Conservation (phyloP, 2,329 filamentous ascomycete genomes). For the Teratosphaeria nubilosa region DNA sequence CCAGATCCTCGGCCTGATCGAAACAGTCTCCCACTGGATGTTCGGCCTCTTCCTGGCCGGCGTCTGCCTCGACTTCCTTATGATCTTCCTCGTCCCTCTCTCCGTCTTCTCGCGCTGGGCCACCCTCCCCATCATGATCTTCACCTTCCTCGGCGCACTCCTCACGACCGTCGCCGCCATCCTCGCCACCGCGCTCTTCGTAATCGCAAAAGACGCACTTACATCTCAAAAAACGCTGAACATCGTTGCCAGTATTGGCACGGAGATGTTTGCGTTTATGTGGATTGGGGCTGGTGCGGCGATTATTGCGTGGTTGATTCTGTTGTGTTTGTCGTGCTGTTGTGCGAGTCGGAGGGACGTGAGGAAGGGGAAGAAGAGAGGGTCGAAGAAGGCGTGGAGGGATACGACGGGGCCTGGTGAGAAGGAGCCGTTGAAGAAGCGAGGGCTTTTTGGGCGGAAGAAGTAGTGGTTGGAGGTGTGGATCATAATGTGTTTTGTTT, state of each 20-base stretch:
- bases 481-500: not conserved
- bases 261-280: conserved; percentile 76
- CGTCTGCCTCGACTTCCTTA: conserved; percentile 58
- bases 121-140: conserved; percentile 56
- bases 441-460: conserved; percentile 1
- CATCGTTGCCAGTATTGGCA: conserved; percentile 60
- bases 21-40: conserved; percentile 71
- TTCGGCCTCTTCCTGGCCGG: conserved; percentile 75
- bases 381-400: conserved; percentile 15
- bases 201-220: conserved; percentile 71
- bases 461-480: not conserved
- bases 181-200: conserved; percentile 73
- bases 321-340: conserved; percentile 70
- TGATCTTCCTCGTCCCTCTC: conserved; percentile 54
- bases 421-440: conserved; percentile 3
- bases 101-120: conserved; percentile 43
- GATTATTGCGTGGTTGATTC: conserved; percentile 59
- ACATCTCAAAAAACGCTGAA: conserved; percentile 62
- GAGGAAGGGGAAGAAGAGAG: conserved; percentile 36
- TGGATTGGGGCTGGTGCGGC: conserved; percentile 66
- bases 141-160: conserved; percentile 58
- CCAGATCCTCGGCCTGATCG: conserved; percentile 63
- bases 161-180: conserved; percentile 59
- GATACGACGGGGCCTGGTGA: not conserved
- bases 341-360: conserved; percentile 51